Evolutionary conservation across 352 stramenopile species (phyloP).

Genomic region (Peronospora farinosa): DNA sequence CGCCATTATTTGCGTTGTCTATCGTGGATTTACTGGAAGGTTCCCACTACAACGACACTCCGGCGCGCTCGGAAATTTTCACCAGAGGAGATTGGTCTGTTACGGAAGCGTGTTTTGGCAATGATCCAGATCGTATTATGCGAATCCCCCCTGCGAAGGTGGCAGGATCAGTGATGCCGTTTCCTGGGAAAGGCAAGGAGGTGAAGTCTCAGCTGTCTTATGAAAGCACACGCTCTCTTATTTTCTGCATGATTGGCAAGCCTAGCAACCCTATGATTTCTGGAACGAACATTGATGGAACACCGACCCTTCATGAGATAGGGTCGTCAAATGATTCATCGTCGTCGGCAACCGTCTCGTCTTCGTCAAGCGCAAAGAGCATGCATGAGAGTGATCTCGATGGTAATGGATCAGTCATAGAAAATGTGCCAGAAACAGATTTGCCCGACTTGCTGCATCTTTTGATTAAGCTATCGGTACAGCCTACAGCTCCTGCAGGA

Average conservation of each 20-base stretch:
- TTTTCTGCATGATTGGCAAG: conserved; percentile 86
- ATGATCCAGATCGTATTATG: conserved; percentile 81
- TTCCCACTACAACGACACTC: conserved; percentile 39
- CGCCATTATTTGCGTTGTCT: conserved; percentile 76
- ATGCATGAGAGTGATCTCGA: conserved; percentile 64
- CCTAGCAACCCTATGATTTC: conserved; percentile 64
- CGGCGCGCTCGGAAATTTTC: conserved; percentile 44
- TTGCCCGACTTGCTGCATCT: conserved; percentile 71
- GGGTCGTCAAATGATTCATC: conserved; percentile 30
- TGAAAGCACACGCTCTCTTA: conserved; percentile 71
- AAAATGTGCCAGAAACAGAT: conserved; percentile 69
- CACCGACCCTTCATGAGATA: conserved; percentile 43
- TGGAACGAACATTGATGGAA: conserved; percentile 57
- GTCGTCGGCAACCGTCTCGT: conserved; percentile 36
- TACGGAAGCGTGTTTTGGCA: conserved; percentile 59
- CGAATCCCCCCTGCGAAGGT: conserved; percentile 51
- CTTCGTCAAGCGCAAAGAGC: conserved; percentile 38
- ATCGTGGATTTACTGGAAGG: conserved; percentile 79
- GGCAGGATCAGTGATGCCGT: conserved; percentile 46
- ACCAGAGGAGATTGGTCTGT: conserved; percentile 46
- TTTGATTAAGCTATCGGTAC: conserved; percentile 70
- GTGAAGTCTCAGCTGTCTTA: conserved; percentile 75
- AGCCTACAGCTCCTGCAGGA: conserved; percentile 58
- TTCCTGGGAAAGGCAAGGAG: conserved; percentile 50
- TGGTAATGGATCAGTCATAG: conserved; percentile 48